Evolutionary conservation across 2,329 filamentous ascomycete species (phyloP).

Genomic region (Colletotrichum navitas): DNA sequence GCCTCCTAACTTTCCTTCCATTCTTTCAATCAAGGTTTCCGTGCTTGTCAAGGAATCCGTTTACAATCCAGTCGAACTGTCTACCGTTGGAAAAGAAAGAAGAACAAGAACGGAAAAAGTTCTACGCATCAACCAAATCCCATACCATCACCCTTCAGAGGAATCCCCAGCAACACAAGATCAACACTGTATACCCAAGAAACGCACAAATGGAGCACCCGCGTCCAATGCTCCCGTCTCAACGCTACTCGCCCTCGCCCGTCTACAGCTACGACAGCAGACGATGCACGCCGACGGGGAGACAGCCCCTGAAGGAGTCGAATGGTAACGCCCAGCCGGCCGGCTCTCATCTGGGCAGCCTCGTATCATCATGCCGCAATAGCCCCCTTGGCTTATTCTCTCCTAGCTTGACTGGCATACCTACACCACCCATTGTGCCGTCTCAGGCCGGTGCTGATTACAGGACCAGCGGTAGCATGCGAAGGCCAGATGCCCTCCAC

Average conservation of each 20-base stretch:
- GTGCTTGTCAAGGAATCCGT: constrained; percentile 43
- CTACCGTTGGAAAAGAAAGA: constrained; percentile 16
- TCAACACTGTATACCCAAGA: constrained; percentile 1
- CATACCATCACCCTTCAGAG: constrained; percentile 7
- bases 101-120: constrained; percentile 27
- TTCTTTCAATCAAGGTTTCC: constrained; percentile 40
- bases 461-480: constrained; percentile 50
- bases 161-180: constrained; percentile 18
- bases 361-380: constrained; percentile 59
- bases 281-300: constrained; percentile 53
- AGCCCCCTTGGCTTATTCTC: constrained; percentile 58
- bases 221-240: constrained; percentile 63
- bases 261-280: constrained; percentile 62
- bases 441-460: constrained; percentile 59
- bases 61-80: constrained; percentile 37
- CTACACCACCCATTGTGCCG: constrained; percentile 62
- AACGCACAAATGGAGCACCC: constrained; percentile 48
- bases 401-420: constrained; percentile 61
- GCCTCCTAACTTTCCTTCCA: constrained; percentile 33
- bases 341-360: constrained; percentile 45
- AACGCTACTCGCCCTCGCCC: constrained; percentile 61
- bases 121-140: constrained; percentile 21
- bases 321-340: constrained; percentile 63
- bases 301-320: constrained; percentile 65
- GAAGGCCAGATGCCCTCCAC: constrained; percentile 47